Conservation (phyloP, 495 filamentous ascomycete genomes). For the Neurospora sp. region DNA sequence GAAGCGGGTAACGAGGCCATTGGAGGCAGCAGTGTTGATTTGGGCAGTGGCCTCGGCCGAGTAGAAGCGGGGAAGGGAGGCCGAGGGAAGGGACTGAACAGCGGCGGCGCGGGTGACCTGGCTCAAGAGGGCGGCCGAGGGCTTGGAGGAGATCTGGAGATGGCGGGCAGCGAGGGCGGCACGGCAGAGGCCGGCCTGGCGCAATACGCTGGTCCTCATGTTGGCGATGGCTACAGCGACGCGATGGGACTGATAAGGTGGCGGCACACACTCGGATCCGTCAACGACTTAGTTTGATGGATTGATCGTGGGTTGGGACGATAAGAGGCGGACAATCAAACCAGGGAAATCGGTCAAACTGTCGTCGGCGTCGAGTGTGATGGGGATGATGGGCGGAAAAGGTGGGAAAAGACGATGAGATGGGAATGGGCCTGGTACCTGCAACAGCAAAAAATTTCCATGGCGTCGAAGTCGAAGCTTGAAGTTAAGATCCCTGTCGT, state of each 20-base stretch:
- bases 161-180: constrained; percentile 14
- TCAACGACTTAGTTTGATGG: background rate
- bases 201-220: constrained; percentile 22
- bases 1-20: constrained; percentile 52
- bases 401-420: background rate
- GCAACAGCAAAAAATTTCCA: constrained; percentile 2
- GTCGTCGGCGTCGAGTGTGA: background rate
- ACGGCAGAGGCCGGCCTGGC: constrained; percentile 19
- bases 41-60: constrained; percentile 25
- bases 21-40: constrained; percentile 1
- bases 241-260: background rate
- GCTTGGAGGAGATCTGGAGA: constrained; percentile 16
- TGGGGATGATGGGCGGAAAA: background rate
- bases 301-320: background rate
- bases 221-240: constrained; percentile 6
- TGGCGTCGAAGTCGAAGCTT: background rate
- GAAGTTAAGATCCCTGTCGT: background rate
- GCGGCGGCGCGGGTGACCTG: constrained; percentile 5
- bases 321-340: background rate
- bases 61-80: constrained; percentile 24
- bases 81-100: constrained; percentile 10
- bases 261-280: background rate
- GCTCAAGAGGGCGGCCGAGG: constrained; percentile 7
- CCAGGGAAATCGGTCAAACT: background rate
- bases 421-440: constrained; percentile 7